Evolutionary conservation across 176 grass and related monocot species (phyloP).

Genomic region (Rhynchospora tenuis): DNA sequence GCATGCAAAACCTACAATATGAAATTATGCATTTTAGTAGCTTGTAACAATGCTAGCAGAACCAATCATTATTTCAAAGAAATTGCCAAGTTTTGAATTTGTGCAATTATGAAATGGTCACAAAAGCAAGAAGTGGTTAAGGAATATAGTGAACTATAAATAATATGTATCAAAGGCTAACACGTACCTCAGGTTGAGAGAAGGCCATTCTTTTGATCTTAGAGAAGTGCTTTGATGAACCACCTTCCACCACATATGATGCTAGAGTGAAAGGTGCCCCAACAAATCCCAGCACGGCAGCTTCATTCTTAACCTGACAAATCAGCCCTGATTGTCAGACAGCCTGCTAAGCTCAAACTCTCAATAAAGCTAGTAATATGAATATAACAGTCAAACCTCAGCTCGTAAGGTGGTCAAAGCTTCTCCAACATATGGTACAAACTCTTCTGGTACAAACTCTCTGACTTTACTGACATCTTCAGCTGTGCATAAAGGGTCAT

Average conservation of each 20-base stretch:
- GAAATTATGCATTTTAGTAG: background rate
- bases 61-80: background rate
- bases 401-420: constrained; percentile 70
- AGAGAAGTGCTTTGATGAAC: constrained; percentile 96
- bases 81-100: background rate
- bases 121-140: background rate
- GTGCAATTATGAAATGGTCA: background rate
- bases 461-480: constrained; percentile 75
- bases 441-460: constrained; percentile 90
- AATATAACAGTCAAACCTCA: constrained; percentile 50
- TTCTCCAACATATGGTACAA: constrained; percentile 86
- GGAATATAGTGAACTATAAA: background rate
- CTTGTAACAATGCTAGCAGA: background rate
- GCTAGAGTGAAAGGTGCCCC: constrained; percentile 94
- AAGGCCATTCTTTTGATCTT: constrained; percentile 98
- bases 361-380: background rate
- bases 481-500: constrained; percentile 73
- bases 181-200: constrained; percentile 72
- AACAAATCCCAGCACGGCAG: constrained; percentile 96
- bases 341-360: background rate
- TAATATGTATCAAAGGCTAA: background rate
- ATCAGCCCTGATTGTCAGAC: constrained; percentile 1
- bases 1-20: constrained; percentile 73
- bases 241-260: constrained; percentile 96
- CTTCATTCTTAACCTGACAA: constrained; percentile 87